Conservation (phyloP, 23 red algal genomes). For the Gracilaria vermiculophylla region DNA sequence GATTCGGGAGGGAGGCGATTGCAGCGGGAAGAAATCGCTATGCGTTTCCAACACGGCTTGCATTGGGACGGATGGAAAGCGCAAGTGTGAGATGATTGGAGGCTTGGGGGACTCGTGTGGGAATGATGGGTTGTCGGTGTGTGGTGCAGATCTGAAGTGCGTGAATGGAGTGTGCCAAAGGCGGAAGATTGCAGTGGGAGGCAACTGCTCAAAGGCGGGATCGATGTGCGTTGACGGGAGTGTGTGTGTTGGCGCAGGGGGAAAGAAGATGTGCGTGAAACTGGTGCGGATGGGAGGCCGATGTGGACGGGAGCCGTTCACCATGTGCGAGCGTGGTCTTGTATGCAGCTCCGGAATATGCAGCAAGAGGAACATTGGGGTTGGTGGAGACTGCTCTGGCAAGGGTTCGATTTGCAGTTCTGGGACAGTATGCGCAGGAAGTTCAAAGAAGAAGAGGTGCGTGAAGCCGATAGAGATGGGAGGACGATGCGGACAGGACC, state of each 20-base stretch:
- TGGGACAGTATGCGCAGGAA: background rate
- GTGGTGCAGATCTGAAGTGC: background rate
- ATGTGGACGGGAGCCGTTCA: background rate
- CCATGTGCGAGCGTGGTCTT: constrained; percentile 4
- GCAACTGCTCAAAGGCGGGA: background rate
- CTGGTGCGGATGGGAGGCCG: background rate
- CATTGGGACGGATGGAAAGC: background rate
- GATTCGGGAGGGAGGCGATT: background rate
- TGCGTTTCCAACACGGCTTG: constrained; percentile 8
- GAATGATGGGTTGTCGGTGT: background rate
- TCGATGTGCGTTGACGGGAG: background rate
- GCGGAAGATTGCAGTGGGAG: background rate
- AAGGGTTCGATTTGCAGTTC: background rate
- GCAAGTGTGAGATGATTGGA: constrained; percentile 27
- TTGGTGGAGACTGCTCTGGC: background rate
- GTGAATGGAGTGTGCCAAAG: background rate
- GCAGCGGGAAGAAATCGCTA: background rate
- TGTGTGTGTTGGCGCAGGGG: background rate
- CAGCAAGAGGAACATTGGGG: background rate
- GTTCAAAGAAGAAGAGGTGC: background rate
- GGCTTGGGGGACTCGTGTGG: background rate
- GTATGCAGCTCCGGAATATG: background rate
- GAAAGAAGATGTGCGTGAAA: constrained; percentile 35
- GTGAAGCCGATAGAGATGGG: background rate
- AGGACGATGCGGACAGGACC: background rate